Evolutionary conservation across 2,329 filamentous ascomycete species (phyloP).

Genomic region (Penicillium sclerotiorum): DNA sequence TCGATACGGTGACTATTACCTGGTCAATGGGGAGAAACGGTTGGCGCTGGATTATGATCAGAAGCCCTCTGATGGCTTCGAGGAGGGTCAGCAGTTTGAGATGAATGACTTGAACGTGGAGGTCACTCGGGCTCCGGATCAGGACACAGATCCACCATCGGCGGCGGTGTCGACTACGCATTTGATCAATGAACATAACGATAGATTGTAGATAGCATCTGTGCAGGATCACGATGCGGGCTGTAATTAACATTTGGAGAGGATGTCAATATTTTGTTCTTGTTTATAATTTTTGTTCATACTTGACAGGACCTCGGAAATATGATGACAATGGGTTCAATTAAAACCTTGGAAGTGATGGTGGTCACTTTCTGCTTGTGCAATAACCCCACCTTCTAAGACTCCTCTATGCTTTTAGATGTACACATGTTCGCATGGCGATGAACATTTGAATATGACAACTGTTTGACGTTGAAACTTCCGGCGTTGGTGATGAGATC

Average conservation of each 20-base stretch:
- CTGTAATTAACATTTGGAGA: not conserved
- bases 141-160: not conserved
- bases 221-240: not conserved
- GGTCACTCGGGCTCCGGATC: not conserved
- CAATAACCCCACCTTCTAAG: too few species aligned
- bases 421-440: too few species aligned
- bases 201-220: not conserved
- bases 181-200: not conserved
- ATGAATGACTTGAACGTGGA: not conserved
- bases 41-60: constrained; percentile 13
- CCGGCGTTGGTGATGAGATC: too few species aligned
- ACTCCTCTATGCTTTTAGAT: too few species aligned
- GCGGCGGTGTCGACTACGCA: not conserved
- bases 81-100: not conserved
- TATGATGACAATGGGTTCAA: not conserved
- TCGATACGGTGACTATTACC: constrained; percentile 5
- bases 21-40: not conserved
- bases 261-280: too few species aligned
- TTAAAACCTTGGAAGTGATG: too few species aligned
- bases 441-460: too few species aligned
- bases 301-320: not conserved
- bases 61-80: not conserved
- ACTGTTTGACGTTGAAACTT: too few species aligned
- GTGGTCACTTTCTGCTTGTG: too few species aligned
- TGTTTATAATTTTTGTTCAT: not conserved